Conservation (phyloP, 768 basidiomycete species). For the Leccinum sublutescens region DNA sequence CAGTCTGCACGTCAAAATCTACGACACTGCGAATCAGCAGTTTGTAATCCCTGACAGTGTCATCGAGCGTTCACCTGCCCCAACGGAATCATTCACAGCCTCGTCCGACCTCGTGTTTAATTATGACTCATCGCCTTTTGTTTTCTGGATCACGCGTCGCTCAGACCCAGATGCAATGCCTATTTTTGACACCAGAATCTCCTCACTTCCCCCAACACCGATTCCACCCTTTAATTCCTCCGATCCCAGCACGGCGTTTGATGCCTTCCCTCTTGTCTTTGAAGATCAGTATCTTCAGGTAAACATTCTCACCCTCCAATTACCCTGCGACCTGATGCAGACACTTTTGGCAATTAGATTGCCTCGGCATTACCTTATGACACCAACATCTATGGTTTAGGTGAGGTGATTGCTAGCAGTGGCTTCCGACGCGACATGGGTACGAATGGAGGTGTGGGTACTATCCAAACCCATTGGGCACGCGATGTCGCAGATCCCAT, state of each 20-base stretch:
- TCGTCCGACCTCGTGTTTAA: constrained; percentile 70
- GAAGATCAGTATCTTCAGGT: constrained; percentile 81
- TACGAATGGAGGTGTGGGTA: constrained; percentile 46
- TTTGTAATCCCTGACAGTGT: constrained; percentile 62
- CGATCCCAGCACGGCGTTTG: constrained; percentile 56
- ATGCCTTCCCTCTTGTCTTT: constrained; percentile 70
- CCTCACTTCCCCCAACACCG: constrained; percentile 60
- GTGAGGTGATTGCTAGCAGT: constrained; percentile 68
- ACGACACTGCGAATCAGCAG: constrained; percentile 57
- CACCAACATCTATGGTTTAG: constrained; percentile 77
- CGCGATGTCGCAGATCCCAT: constrained; percentile 61
- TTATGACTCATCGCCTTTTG: constrained; percentile 61
- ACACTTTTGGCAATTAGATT: constrained; percentile 37
- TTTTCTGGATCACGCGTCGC: constrained; percentile 78
- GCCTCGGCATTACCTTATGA: constrained; percentile 62
- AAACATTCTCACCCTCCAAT: background rate
- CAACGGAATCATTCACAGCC: constrained; percentile 34
- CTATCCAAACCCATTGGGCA: constrained; percentile 68
- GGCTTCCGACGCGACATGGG: constrained; percentile 65
- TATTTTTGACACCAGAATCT: constrained; percentile 68
- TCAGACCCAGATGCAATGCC: constrained; percentile 51
- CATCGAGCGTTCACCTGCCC: constrained; percentile 42
- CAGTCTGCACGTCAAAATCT: constrained; percentile 69
- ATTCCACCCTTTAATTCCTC: constrained; percentile 52
- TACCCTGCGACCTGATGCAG: background rate